These are phyloP conservation scores for Dioszegia aurantiaca DNA, from an alignment of 768 basidiomycete species.

Conservation along the genomic window DNA sequence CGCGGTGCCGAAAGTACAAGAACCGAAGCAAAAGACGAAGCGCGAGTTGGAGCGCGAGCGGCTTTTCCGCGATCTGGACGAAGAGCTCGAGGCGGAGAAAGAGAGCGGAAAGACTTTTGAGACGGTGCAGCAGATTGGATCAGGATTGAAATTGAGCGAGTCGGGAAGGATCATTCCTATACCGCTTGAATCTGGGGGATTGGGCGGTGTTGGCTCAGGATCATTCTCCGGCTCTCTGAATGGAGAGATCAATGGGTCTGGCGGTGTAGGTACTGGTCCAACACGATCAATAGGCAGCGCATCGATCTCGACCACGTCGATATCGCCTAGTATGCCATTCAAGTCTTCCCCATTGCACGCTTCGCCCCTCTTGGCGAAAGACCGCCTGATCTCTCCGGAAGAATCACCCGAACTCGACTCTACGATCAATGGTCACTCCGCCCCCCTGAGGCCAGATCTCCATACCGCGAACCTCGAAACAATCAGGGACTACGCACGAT, in stretches of 20 bases:
- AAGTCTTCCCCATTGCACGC: conserved; percentile 39
- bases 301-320: conserved; percentile 13
- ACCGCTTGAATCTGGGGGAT: background rate
- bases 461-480: conserved; percentile 27
- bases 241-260: background rate
- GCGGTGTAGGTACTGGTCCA: background rate
- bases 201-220: background rate
- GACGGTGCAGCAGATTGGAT: conserved; percentile 44
- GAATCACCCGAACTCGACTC: conserved; percentile 15
- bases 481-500: conserved; percentile 38
- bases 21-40: conserved; percentile 34
- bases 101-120: conserved; percentile 12
- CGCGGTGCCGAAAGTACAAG: conserved; percentile 21
- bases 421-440: background rate
- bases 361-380: conserved; percentile 24
- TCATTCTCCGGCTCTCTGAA: background rate
- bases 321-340: conserved; percentile 31
- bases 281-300: conserved; percentile 1
- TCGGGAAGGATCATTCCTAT: conserved; percentile 10
- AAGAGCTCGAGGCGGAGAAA: conserved; percentile 43
- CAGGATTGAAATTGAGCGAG: conserved; percentile 19
- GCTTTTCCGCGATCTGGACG: conserved; percentile 45
- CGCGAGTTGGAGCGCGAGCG: conserved; percentile 48
- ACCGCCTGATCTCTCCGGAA: conserved; percentile 13
- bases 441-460: background rate